Base-by-base conservation (phyloP, 2,329 filamentous ascomycete genomes). In the Venturia pyrina region DNA sequence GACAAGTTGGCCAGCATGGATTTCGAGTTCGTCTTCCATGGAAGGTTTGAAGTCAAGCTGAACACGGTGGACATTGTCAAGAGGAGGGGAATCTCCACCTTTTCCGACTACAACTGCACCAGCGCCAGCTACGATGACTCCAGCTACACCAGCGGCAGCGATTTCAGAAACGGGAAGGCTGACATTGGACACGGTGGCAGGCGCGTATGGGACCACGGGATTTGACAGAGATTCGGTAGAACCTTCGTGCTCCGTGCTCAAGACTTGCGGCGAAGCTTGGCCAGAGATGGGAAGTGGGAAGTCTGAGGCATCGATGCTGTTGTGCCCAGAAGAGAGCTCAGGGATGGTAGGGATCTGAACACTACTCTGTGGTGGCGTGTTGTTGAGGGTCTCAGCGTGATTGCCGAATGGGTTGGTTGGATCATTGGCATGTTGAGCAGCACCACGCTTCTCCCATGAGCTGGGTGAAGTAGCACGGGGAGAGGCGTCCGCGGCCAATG, bases 1-100 rank as follows among this genome's bases (percentile, higher is more conserved):
- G 63, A 98, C 91, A 62, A 99, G 82, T 68, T 96, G 88, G 64
- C 95, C 95, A 66, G 88, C 85, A 68, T 81, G 84, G 57, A 99
- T 83, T 68, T 87, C 89, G 73, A 99, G 82, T 78, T 99, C 95
- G 73, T 99, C 95, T 6, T 91, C 89, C 83, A 98, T 88, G 3
- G 90, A 93, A 34, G 95, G 93, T 75, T 87, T 89, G 77, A 98
- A 99, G 76, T 97, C 93, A 70, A 98, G 86, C 76, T 97, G 91
- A 43, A 98, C 91, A 69, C 95, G 91, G 76, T 98, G 89, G 65
- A 98, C 93, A 69, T 90, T 87, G 72, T 80, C 82, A 21, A 77
- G 69, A 64, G 72, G 60, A 68, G 75, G 69, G 67, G 69, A 76
- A 66, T 82, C 82, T 0, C 85, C 87, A 24, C 82, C 76, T 73